These are phyloP conservation scores for Trifolium pratense DNA, from an alignment of 306 rosid genomes.

Conservation along the genomic window DNA sequence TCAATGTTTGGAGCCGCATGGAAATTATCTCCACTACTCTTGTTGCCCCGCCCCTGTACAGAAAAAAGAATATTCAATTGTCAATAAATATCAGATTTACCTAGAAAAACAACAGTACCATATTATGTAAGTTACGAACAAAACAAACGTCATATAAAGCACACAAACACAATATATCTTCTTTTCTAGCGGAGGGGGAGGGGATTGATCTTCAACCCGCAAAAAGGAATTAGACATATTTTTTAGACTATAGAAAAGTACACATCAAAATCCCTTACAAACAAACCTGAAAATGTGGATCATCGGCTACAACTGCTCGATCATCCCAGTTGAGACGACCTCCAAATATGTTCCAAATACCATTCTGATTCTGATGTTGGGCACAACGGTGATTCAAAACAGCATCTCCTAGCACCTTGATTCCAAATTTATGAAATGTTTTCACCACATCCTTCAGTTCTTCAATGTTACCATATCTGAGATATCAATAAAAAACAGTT, in stretches of 20 bases:
- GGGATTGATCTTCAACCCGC: too few relatives aligned
- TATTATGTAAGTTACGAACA: too few relatives aligned
- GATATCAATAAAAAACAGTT: constrained; percentile 16
- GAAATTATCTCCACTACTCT: constrained; percentile 93
- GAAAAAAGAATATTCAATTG: constrained; percentile 27
- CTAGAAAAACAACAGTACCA: constrained; percentile 14
- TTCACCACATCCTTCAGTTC: constrained; percentile 83
- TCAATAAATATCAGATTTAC: constrained; percentile 21
- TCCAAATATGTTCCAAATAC: constrained; percentile 95
- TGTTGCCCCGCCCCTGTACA: constrained; percentile 91
- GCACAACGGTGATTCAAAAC: constrained; percentile 99
- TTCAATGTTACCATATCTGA: constrained; percentile 85
- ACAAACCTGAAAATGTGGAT: constrained; percentile 97
- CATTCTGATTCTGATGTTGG: constrained; percentile 74
- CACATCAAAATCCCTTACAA: constrained; percentile 6
- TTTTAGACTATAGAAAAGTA: too few relatives aligned
- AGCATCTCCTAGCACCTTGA: constrained; percentile 90
- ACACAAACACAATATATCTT: too few relatives aligned
- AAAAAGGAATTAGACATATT: too few relatives aligned
- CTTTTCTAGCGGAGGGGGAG: too few relatives aligned
- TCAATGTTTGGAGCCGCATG: constrained; percentile 99
- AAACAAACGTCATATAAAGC: too few relatives aligned
- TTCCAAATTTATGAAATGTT: constrained; percentile 65
- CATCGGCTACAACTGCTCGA: constrained; percentile 94
- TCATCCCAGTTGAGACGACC: constrained; percentile 96